Evolutionary conservation across 768 basidiomycete genomes (phyloP).

Genomic region (Vararia minispora): DNA sequence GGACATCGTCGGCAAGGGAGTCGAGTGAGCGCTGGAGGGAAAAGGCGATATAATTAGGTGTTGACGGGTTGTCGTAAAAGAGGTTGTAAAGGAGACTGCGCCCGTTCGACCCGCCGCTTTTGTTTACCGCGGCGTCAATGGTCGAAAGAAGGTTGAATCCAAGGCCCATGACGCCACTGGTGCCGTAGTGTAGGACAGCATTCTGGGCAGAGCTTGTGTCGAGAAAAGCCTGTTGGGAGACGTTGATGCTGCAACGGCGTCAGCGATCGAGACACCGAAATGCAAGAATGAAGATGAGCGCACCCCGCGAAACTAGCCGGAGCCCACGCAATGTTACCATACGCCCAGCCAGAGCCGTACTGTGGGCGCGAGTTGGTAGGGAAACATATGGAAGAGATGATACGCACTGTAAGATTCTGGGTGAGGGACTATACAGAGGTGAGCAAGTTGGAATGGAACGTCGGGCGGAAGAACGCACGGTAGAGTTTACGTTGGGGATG

Average conservation of each 20-base stretch:
- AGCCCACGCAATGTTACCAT: constrained; percentile 52
- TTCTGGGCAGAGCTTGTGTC: constrained; percentile 56
- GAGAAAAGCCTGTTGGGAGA: constrained; percentile 62
- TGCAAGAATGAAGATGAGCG: constrained; percentile 12
- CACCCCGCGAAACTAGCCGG: constrained; percentile 63
- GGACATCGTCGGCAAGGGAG: constrained; percentile 36
- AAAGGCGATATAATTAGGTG: constrained; percentile 78
- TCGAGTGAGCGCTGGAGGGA: constrained; percentile 53
- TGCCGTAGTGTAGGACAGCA: constrained; percentile 62
- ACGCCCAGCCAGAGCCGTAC: constrained; percentile 80
- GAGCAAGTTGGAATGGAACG: no score
- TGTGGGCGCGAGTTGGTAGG: constrained; percentile 17
- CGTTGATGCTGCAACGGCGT: constrained; percentile 34
- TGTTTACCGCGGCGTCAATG: constrained; percentile 51
- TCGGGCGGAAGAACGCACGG: constrained; percentile 26
- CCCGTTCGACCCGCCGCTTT: constrained; percentile 46
- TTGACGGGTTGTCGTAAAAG: constrained; percentile 52
- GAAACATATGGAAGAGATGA: not conserved
- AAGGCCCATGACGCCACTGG: constrained; percentile 61
- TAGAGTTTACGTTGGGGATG: constrained; percentile 36
- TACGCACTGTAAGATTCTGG: constrained; percentile 14
- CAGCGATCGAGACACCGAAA: not conserved
- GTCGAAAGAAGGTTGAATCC: constrained; percentile 71
- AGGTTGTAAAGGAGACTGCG: constrained; percentile 67
- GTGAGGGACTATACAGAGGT: constrained; percentile 13